Evolutionary conservation across 768 basidiomycete species (phyloP), one percentile per base, ranked within the genome.

Genomic region (Saitozyma podzolica): DNA sequence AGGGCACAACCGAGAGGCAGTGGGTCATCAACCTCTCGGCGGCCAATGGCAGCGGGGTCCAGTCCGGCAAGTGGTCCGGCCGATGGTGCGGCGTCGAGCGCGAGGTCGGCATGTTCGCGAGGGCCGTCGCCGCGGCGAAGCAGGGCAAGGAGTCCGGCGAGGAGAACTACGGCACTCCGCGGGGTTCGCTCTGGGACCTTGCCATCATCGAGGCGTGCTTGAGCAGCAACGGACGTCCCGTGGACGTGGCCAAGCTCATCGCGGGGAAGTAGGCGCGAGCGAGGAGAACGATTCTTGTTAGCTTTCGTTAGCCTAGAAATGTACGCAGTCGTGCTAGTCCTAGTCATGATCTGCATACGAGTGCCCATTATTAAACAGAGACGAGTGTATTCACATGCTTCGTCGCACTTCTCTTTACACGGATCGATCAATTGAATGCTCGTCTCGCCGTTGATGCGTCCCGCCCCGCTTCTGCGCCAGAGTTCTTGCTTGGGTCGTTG

Each of bases 181-280:
- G 82, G 42, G 85, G 81, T 16, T 86, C 90, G 40, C 78, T 94
- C 64, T 80, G 81, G 64, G 91, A 93, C 74, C 86, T 93, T 39
- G 89, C 88, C 37, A 82, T 91, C 69, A 88, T 94, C 62, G 83
- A 94, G 80, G 90, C 88, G 37, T 85, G 85, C 39, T 80, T 92
- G 81, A 87, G 84, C 43, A 88, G 87, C 67, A 79, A 84, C 17
- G 89, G 89, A 7, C 70, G 81, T 61, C 74, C 84, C 43, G 82
- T 91, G 3, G 85, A 88, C 76, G 79, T 92, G 61, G 69, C 67
- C 20, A 67, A 77, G 45, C 59, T 80, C 11, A 61, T 80, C 43
- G 61, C 61, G 6, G 70, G 63, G 19, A n/a, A 62, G 37, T 56
- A 59, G 42, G 43, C 9, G 1, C 43, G n/a, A 29, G 55, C 41